Evolutionary conservation across 768 basidiomycete species (phyloP), one percentile per base, ranked within the genome.

Genomic region (Xanthoconium purpureum): DNA sequence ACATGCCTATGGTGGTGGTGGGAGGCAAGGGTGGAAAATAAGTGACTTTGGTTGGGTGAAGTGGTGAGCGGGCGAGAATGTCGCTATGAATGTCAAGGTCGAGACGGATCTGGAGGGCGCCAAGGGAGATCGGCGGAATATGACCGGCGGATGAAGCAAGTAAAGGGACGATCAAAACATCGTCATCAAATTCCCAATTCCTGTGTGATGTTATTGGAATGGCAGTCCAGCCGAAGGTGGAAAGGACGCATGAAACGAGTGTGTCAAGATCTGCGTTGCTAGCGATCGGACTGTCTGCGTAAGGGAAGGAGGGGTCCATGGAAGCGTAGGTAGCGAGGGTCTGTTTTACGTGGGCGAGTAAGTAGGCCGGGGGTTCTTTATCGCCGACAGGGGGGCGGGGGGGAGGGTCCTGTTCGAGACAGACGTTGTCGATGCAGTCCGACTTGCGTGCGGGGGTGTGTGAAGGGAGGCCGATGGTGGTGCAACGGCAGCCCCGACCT

Each of bases 321-420:
- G 80, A 79, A 38, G 81, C 75, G 59, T 81, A 75, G 15, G 62
- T 58, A 61, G 80, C 77, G 32, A 84, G 75, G 74, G 78, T 80
- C 43, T 77, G 74, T 43, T 72, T 69, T 37, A 78, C 71, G 62
- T 79, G 74, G 37, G 52, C 44, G 30, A 64, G 57, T 50, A 73
- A 70, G 56, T 71, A 73, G 12, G 62, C 63, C 8, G 71, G 70
- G 2, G 71, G 70, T 50, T 73, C 67, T 29, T 50, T 64, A 24
- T 71, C 71, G 30, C 63, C 59, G 45, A 69, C 54, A 33, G 57
- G 69, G 61, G 68, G 77, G 74, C 54, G 74, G 58, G 60, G 67
- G 59, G 57, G 64, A 59, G 50, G 66, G 59, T 58, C 55, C 15
- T 40, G 56, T 29, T 62, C 56, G 24, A 53, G 35, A 47, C 65